A percentile compares a stretch with the other conserved stretches of the same genome.
These are phyloP conservation scores for Blastobotrys petasosporus DNA, from an alignment of 1,139 yeast species.

Conservation along the genomic window DNA sequence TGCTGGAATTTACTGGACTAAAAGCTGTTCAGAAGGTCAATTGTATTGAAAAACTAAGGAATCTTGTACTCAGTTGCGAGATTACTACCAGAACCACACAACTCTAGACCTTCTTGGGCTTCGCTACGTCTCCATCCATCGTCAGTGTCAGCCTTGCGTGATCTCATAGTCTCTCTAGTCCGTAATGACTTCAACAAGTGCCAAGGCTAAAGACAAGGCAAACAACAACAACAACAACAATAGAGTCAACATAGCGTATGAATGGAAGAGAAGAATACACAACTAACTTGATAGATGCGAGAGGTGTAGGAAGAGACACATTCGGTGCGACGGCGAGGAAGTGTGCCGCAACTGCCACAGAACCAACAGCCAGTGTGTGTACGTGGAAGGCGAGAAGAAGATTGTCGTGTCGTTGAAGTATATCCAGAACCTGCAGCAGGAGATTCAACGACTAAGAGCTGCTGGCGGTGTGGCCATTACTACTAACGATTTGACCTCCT, in stretches of 20 bases:
- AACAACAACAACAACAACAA: conserved; percentile 7
- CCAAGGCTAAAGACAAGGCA: conserved; percentile 9
- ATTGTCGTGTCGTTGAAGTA: conserved; percentile 73
- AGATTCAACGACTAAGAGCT: conserved; percentile 30
- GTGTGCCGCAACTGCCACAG: conserved; percentile 64
- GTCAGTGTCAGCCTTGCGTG: too few species aligned
- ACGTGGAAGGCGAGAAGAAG: conserved; percentile 71
- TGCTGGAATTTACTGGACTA: too few species aligned
- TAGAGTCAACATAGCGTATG: conserved; percentile 14
- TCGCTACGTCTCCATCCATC: too few species aligned
- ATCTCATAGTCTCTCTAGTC: too few species aligned
- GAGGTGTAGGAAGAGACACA: conserved; percentile 68
- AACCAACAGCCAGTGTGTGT: conserved; percentile 61
- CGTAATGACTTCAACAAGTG: not conserved
- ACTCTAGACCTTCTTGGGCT: too few species aligned
- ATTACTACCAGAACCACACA: too few species aligned
- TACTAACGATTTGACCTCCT: not conserved
- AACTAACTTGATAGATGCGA: conserved; percentile 41
- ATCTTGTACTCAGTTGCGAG: too few species aligned
- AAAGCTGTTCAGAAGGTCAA: too few species aligned
- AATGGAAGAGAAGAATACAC: not conserved
- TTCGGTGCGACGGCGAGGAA: conserved; percentile 75
- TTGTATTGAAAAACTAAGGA: too few species aligned
- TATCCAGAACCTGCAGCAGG: conserved; percentile 60
- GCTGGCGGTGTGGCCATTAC: not conserved